These are phyloP conservation scores for Chaetomium olivaceum DNA, from an alignment of 2,329 filamentous ascomycete species.

Conservation along the genomic window DNA sequence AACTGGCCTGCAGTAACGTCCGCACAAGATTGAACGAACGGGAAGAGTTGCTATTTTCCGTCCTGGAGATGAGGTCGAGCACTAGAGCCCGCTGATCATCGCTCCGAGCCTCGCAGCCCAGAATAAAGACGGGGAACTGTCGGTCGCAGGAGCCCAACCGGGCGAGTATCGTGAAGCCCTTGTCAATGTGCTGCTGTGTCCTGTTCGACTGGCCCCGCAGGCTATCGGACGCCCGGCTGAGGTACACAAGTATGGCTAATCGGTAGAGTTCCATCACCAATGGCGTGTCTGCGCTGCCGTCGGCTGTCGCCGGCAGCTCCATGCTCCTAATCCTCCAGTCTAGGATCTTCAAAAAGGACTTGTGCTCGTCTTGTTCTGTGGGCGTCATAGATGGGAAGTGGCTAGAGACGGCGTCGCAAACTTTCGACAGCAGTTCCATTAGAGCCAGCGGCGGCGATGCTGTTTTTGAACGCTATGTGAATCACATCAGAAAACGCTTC, in stretches of 20 bases:
- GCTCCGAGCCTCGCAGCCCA: conserved; percentile 35
- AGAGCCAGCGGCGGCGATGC: conserved; percentile 21
- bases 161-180: conserved; percentile 33
- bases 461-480: conserved; percentile 16
- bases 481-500: not conserved
- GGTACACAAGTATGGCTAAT: conserved; percentile 37
- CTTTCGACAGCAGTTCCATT: conserved; percentile 29
- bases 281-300: conserved; percentile 15
- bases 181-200: conserved; percentile 29
- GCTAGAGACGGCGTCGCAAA: conserved; percentile 27
- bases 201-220: conserved; percentile 13
- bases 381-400: conserved; percentile 10
- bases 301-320: not conserved
- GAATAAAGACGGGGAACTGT: conserved; percentile 35
- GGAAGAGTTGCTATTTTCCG: conserved; percentile 24
- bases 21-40: conserved; percentile 31
- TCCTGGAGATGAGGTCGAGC: conserved; percentile 36
- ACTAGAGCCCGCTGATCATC: conserved; percentile 32
- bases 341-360: conserved; percentile 32
- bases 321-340: conserved; percentile 36
- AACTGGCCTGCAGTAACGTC: conserved; percentile 35
- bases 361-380: conserved; percentile 24
- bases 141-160: conserved; percentile 29
- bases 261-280: conserved; percentile 33
- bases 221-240: conserved; percentile 32